Percentiles rank a stretch among this genome's conserved stretches.
Evolutionary conservation across 1,284 basidiomycete genomes (phyloP).

Genomic region (Xerocomus cyaneibrunnescens): DNA sequence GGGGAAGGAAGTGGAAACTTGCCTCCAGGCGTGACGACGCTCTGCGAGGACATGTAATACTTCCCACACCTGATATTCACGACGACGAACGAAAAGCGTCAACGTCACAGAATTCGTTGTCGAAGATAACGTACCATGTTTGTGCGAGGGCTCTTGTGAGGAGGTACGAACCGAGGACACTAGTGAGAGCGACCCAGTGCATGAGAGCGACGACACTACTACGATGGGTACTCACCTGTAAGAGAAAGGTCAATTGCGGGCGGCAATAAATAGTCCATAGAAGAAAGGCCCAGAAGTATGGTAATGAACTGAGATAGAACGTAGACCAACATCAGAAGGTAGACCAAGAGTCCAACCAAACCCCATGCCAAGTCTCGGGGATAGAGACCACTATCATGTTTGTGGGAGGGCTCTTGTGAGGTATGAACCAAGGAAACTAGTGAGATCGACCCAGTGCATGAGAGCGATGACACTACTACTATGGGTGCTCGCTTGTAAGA

Average conservation of each 20-base stretch:
- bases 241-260: not conserved
- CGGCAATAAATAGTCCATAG: slow-evolving; percentile 9
- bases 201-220: slow-evolving; percentile 9
- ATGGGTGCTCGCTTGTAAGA: too few relatives aligned
- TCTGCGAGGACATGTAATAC: slow-evolving; percentile 25
- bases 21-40: slow-evolving; percentile 23
- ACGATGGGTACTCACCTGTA: not conserved
- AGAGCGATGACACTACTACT: not conserved
- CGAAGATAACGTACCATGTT: slow-evolving; percentile 30
- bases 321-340: too few relatives aligned
- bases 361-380: too few relatives aligned
- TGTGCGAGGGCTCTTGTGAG: slow-evolving; percentile 24
- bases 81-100: not conserved
- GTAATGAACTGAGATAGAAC: too few relatives aligned
- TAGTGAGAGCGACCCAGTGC: slow-evolving; percentile 12
- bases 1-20: slow-evolving; percentile 25
- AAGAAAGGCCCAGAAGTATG: not conserved
- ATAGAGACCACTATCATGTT: too few relatives aligned
- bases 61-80: slow-evolving; percentile 31
- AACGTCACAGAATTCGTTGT: not conserved
- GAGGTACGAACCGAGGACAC: slow-evolving; percentile 20
- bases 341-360: too few relatives aligned
- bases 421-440: slow-evolving; percentile 5
- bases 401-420: slow-evolving; percentile 24
- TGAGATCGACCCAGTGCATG: slow-evolving; percentile 20